phyloP scores from a whole-genome alignment of 2,329 filamentous ascomycete species.

The Xylariaceae sp. region DNA sequence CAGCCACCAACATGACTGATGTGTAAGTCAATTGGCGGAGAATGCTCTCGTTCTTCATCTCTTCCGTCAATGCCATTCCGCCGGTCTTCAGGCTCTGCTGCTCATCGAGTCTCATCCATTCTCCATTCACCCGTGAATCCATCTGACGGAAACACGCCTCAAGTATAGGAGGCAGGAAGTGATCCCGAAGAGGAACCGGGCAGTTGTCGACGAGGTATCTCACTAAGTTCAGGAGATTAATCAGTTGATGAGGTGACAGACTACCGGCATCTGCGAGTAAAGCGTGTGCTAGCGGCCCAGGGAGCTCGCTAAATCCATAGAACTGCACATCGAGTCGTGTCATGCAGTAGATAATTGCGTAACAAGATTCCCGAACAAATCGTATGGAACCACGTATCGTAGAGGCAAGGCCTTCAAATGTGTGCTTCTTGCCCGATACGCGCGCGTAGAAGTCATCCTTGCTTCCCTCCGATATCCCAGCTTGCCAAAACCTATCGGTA shows the following conservation, averaged over 20 bases:
- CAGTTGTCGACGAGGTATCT: slow-evolving; percentile 90
- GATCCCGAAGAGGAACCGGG: slow-evolving; percentile 69
- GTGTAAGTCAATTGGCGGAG: slow-evolving; percentile 89
- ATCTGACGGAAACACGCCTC: slow-evolving; percentile 80
- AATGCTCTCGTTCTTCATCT: slow-evolving; percentile 98
- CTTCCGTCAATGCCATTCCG: slow-evolving; percentile 79
- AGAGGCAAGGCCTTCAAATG: slow-evolving; percentile 89
- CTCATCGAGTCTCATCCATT: slow-evolving; percentile 77
- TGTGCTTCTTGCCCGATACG: slow-evolving; percentile 83
- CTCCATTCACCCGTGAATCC: slow-evolving; percentile 79
- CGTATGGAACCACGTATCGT: slow-evolving; percentile 86
- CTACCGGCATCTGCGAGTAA: slow-evolving; percentile 79
- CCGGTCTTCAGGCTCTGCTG: slow-evolving; percentile 61
- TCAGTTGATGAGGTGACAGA: slow-evolving; percentile 88
- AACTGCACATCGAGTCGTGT: slow-evolving; percentile 83
- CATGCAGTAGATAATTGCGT: slow-evolving; percentile 92
- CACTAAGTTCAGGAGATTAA: slow-evolving; percentile 86
- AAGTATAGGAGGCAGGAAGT: slow-evolving; percentile 83
- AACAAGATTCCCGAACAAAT: slow-evolving; percentile 87
- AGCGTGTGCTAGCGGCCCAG: slow-evolving; percentile 77
- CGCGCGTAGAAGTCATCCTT: slow-evolving; percentile 95
- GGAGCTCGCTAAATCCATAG: slow-evolving; percentile 84
- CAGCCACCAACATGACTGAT: slow-evolving; percentile 86
- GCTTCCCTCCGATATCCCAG: slow-evolving; percentile 91
- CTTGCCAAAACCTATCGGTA: slow-evolving; percentile 97